Base-by-base conservation (phyloP, 1,139 yeast genomes). In the Blastobotrys buckinghamii region DNA sequence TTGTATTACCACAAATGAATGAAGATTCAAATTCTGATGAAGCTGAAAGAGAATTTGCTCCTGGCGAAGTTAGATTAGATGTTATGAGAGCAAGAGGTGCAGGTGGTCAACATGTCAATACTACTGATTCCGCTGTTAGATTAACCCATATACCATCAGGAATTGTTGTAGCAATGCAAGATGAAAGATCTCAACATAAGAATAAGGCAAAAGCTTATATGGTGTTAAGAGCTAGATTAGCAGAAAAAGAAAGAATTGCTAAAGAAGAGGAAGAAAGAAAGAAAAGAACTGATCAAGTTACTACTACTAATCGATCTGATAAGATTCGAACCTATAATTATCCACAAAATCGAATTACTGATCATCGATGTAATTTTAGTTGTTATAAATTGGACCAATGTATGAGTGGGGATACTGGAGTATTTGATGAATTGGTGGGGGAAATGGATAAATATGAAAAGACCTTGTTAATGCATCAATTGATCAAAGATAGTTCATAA, bases 81-180 rank as follows among this genome's bases (percentile, higher is more conserved):
- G 88, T 94, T 13, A 94, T 90, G 97, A 74, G 98, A 59, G 88
- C 98, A 0, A 82, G 96, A 48, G 99, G 98, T 2, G 85, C 95
- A 55, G 99, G 99, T 49, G 99, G 99, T 0, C 99, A 92, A 68
- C 98, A 94, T 64, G 99, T 92, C 43, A 92, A 94, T 63, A 92
- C 97, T 17, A 92, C 98, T 0, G 98, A 92, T 64, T 88, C 97
- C 0, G 99, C 98, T 0, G 97, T 92, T 17, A 75, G 98, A 59
- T 70, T 94, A 35, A 89, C 94, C 0, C 99, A 92, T 68, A 73
- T 84, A 17, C 97, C 98, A 1, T 82, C 96, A 0, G 97, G 97
- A 2, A 81, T 88, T 40, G 82, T 81, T 13, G 96, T 92, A 2
- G 75, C 81, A 49, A 95, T 92, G 73, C 98, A 94, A 64, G 97